These are phyloP conservation scores for Populus ilicifolia DNA, from an alignment of 345 rosid species.

Conservation along the genomic window DNA sequence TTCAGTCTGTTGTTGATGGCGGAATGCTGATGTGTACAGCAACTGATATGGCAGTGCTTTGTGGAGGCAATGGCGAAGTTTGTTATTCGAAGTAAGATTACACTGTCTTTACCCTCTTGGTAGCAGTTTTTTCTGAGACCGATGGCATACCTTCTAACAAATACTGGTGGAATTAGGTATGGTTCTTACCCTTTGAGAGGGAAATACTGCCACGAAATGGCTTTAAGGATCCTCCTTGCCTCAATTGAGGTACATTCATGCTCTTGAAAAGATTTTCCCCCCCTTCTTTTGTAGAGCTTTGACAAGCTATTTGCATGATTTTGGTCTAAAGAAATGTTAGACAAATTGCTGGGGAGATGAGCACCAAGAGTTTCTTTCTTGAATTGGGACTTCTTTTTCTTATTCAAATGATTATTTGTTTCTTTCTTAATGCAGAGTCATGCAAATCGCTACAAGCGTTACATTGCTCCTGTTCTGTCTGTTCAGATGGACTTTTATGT, in stretches of 20 bases:
- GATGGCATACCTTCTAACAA: slow-evolving; percentile 16
- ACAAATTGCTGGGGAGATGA: not conserved
- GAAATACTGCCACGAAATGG: slow-evolving; percentile 98
- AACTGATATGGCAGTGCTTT: slow-evolving; percentile 98
- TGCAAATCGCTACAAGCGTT: slow-evolving; percentile 97
- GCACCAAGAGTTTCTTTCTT: not conserved
- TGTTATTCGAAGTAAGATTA: slow-evolving; percentile 97
- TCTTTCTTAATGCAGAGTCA: slow-evolving; percentile 65
- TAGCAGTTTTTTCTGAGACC: slow-evolving; percentile 5
- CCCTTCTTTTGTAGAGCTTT: not conserved
- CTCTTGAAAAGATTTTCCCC: not conserved
- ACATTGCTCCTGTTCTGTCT: slow-evolving; percentile 89
- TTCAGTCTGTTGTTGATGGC: slow-evolving; percentile 93
- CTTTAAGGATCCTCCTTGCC: slow-evolving; percentile 93
- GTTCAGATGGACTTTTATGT: slow-evolving; percentile 96
- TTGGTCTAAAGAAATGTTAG: not conserved
- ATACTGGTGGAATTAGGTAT: slow-evolving; percentile 49
- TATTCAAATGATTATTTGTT: not conserved
- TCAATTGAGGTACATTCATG: slow-evolving; percentile 72
- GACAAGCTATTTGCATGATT: not conserved
- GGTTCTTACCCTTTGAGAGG: slow-evolving; percentile 94
- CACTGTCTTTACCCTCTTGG: slow-evolving; percentile 9
- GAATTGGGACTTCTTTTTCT: not conserved
- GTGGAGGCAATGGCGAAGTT: slow-evolving; percentile 98
- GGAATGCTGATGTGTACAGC: slow-evolving; percentile 98